Conservation (phyloP, 2,329 filamentous ascomycete species). For the Diaporthe vaccinii region DNA sequence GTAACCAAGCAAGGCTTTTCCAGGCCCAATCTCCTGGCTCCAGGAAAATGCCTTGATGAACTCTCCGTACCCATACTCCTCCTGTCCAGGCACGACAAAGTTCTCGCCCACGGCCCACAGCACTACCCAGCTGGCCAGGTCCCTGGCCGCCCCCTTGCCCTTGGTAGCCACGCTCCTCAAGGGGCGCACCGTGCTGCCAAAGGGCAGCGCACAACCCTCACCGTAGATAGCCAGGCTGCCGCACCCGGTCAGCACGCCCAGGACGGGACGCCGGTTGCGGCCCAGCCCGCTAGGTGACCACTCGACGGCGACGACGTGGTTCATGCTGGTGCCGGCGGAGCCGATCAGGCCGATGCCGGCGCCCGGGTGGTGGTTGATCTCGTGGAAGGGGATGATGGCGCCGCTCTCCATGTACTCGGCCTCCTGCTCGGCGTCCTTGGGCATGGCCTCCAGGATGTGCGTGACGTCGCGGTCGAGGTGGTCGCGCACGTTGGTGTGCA, state of each 20-base stretch:
- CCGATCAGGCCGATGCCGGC: conserved; percentile 62
- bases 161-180: conserved; percentile 45
- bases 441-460: conserved; percentile 27
- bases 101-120: conserved; percentile 70
- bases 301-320: conserved; percentile 65
- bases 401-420: conserved; percentile 47
- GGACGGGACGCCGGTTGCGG: conserved; percentile 64
- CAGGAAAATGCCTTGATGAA: conserved; percentile 67
- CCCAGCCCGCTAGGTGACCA: conserved; percentile 74
- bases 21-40: conserved; percentile 58
- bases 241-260: conserved; percentile 64
- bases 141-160: conserved; percentile 55
- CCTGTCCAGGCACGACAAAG: conserved; percentile 61
- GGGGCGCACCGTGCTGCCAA: conserved; percentile 60
- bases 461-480: conserved; percentile 39
- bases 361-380: conserved; percentile 53
- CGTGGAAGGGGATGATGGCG: conserved; percentile 46
- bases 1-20: conserved; percentile 64
- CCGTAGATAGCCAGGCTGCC: conserved; percentile 66
- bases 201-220: conserved; percentile 53
- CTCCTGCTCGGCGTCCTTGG: conserved; percentile 44
- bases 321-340: conserved; percentile 64
- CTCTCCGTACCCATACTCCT: conserved; percentile 58
- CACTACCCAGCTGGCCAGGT: conserved; percentile 62
- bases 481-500: conserved; percentile 42